A percentile compares a stretch with the other conserved stretches of the same genome.
These are phyloP conservation scores for Sporothrix humicola DNA, from an alignment of 2,329 filamentous ascomycete species.

Conservation along the genomic window DNA sequence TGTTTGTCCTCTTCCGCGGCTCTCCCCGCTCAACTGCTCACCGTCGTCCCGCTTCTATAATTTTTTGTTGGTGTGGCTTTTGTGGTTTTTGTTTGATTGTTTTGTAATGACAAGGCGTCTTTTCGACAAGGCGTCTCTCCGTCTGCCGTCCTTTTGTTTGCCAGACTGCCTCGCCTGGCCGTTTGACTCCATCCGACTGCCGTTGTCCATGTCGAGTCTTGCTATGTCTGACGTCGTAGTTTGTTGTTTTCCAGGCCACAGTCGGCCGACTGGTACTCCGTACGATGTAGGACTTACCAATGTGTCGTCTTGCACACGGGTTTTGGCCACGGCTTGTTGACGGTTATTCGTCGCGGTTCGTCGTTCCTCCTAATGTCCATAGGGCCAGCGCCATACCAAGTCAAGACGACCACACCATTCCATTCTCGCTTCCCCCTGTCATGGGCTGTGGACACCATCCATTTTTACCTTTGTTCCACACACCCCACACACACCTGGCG, in stretches of 20 bases:
- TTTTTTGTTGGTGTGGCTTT: not conserved
- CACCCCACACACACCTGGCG: slow-evolving; percentile 24
- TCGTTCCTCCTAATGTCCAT: not conserved
- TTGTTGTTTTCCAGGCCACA: no score
- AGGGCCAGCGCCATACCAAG: slow-evolving; percentile 21
- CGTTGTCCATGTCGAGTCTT: not conserved
- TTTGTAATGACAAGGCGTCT: slow-evolving; percentile 27
- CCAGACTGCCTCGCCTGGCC: slow-evolving; percentile 27
- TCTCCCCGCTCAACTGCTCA: not conserved
- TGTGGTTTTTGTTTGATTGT: not conserved
- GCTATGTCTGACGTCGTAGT: not conserved
- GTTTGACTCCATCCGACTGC: slow-evolving; percentile 3
- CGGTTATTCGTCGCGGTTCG: not conserved
- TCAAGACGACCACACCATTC: slow-evolving; percentile 21
- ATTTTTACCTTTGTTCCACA: not conserved
- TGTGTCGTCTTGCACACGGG: not conserved
- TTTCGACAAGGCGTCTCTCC: no score
- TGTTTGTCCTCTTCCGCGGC: not conserved
- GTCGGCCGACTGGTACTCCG: no score
- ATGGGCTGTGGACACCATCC: slow-evolving; percentile 1
- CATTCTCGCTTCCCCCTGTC: slow-evolving; percentile 31
- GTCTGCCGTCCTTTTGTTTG: not conserved
- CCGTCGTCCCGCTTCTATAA: not conserved
- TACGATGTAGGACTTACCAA: no score
- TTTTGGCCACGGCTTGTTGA: not conserved